Conservation (phyloP, 805 yeast genomes). For the Maudiozyma saulgeensis region DNA sequence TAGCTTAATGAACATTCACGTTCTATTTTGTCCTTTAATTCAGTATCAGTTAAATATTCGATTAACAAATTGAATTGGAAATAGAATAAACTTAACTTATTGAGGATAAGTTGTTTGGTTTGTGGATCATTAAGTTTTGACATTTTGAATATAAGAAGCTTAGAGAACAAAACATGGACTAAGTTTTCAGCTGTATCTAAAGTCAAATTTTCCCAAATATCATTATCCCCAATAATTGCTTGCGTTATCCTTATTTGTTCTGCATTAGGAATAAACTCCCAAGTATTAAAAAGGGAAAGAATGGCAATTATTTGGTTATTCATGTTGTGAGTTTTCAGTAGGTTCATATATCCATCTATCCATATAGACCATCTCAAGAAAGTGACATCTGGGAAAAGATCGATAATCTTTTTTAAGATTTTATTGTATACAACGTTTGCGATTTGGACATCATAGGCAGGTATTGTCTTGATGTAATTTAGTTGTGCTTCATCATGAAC, state of each 20-base stretch:
- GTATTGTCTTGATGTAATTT: conserved; percentile 11
- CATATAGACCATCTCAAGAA: conserved; percentile 23
- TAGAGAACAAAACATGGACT: conserved; percentile 10
- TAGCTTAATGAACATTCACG: neutral
- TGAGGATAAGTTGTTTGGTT: neutral
- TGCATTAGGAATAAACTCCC: conserved; percentile 17
- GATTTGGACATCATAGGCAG: conserved; percentile 21
- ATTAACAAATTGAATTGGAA: neutral
- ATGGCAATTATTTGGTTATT: conserved; percentile 20
- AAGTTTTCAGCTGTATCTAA: conserved; percentile 11
- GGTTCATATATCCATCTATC: conserved; percentile 17
- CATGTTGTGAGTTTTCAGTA: conserved; percentile 19
- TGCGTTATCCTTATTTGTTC: conserved; percentile 5
- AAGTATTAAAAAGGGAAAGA: conserved; percentile 21
- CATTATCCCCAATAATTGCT: neutral
- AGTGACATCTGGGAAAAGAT: conserved; percentile 10
- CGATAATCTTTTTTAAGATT: conserved; percentile 15
- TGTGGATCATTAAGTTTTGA: conserved; percentile 1
- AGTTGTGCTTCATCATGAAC: conserved; percentile 20
- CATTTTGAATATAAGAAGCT: conserved; percentile 13
- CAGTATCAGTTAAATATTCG: neutral
- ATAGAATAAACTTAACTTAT: neutral
- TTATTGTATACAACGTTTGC: conserved; percentile 25
- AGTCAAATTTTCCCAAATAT: conserved; percentile 13
- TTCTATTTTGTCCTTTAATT: neutral